Evolutionary conservation across 1,284 basidiomycete genomes (phyloP).

Genomic region (Mycena citricolor): DNA sequence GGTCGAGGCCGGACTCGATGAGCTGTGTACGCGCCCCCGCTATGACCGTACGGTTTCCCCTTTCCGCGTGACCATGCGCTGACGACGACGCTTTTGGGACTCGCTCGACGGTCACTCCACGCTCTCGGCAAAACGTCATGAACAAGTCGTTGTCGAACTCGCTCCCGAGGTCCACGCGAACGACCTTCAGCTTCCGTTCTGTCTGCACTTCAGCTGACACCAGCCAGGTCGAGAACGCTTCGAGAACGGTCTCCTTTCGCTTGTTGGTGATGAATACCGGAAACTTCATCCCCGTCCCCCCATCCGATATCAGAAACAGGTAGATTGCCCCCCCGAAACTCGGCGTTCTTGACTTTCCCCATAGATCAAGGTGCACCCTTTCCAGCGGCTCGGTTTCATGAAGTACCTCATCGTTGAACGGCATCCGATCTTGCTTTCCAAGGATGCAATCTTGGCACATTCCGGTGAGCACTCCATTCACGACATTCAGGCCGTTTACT

Average conservation of each 20-base stretch:
- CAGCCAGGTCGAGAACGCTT: not conserved
- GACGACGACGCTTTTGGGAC: conserved; percentile 20
- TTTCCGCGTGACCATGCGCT: conserved; percentile 16
- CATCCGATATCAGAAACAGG: too few species aligned
- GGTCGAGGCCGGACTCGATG: conserved; percentile 10
- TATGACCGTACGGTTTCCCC: conserved; percentile 12
- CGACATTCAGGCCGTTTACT: conserved; percentile 24
- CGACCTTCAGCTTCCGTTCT: too few species aligned
- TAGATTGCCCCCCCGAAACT: too few species aligned
- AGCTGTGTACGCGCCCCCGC: conserved; percentile 3
- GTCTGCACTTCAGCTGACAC: not conserved
- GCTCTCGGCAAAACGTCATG: conserved; percentile 1
- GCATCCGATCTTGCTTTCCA: conserved; percentile 7
- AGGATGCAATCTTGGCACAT: conserved; percentile 16
- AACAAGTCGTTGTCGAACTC: conserved; percentile 15
- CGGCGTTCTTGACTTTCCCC: too few species aligned
- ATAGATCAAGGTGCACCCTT: conserved; percentile 8
- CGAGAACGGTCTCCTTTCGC: not conserved
- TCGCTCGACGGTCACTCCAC: conserved; percentile 14
- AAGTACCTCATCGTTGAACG: not conserved
- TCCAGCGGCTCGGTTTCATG: conserved; percentile 7
- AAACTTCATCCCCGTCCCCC: too few species aligned
- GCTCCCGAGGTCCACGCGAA: not conserved
- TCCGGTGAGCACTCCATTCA: not conserved
- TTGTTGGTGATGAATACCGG: conserved; percentile 2